phyloP scores from a whole-genome alignment of 2,329 filamentous ascomycete species.

The Colletotrichum trifolii region DNA sequence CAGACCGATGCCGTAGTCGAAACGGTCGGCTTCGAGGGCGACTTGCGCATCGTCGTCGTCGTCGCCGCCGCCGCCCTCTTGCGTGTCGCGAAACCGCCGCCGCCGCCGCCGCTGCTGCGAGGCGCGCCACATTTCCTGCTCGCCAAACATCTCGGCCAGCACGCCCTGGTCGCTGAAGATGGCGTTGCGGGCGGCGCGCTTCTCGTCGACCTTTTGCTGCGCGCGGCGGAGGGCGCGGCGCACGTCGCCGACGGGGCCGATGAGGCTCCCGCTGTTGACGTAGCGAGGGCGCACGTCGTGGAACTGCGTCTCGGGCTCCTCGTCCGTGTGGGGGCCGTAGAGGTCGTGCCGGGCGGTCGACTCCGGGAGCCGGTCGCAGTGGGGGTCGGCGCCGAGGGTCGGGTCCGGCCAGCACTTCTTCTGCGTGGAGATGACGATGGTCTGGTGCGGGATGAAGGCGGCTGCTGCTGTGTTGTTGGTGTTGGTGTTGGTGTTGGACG shows the following conservation, averaged over 20 bases:
- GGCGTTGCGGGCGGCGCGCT: slow-evolving; percentile 22
- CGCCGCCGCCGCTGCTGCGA: not conserved
- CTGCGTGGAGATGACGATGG: slow-evolving; percentile 40
- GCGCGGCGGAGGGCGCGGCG: slow-evolving; percentile 39
- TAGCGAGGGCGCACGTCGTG: slow-evolving; percentile 43
- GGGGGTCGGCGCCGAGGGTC: slow-evolving; percentile 36
- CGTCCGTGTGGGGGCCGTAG: slow-evolving; percentile 40
- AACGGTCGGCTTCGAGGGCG: slow-evolving; percentile 11
- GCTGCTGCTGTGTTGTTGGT: no score
- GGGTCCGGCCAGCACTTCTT: slow-evolving; percentile 41
- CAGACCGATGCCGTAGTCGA: slow-evolving; percentile 44
- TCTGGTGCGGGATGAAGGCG: slow-evolving; percentile 41
- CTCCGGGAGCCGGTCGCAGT: slow-evolving; percentile 41
- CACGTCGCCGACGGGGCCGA: slow-evolving; percentile 45
- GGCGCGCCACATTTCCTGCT: slow-evolving; percentile 39
- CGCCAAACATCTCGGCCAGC: slow-evolving; percentile 46
- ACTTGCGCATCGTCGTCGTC: not conserved
- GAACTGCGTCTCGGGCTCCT: slow-evolving; percentile 18
- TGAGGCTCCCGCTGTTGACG: slow-evolving; percentile 46
- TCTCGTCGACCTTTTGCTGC: slow-evolving; percentile 41
- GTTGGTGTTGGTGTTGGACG: slow-evolving; percentile 4
- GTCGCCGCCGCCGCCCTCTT: not conserved
- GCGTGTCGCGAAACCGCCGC: not conserved
- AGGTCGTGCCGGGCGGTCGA: slow-evolving; percentile 39
- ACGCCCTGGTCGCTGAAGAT: slow-evolving; percentile 46